Evolutionary conservation across 148 eudicot genomes (phyloP).

Genomic region (Amaranthus cruentus): DNA sequence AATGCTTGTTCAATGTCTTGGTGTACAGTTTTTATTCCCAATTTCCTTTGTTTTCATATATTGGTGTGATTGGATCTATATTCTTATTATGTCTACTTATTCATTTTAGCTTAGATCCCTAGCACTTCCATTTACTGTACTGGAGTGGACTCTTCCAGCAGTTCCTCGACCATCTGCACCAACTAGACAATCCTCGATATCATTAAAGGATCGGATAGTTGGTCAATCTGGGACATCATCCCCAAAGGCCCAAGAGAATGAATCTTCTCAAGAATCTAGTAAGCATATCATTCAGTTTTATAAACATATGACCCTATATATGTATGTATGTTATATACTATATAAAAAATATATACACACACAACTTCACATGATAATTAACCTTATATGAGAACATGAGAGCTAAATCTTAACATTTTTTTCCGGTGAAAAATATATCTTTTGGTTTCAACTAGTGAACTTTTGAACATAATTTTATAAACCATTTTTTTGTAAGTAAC

Average conservation of each 20-base stretch:
- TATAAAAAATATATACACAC: too few species aligned
- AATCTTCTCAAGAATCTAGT: conserved; percentile 66
- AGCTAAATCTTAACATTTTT: too few species aligned
- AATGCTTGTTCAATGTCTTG: conserved; percentile 2
- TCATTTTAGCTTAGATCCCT: conserved; percentile 88
- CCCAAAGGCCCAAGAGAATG: conserved; percentile 18
- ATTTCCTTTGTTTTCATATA: background rate
- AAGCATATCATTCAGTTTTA: conserved; percentile 23
- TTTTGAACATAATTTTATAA: too few species aligned
- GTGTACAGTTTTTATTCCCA: background rate
- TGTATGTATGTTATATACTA: too few species aligned
- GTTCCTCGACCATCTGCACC: conserved; percentile 77
- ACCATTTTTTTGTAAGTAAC: too few species aligned
- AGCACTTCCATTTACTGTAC: conserved; percentile 98
- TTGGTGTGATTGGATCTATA: conserved; percentile 16
- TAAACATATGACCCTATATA: too few species aligned
- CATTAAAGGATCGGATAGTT: conserved; percentile 52
- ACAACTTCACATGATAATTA: too few species aligned
- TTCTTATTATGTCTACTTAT: conserved; percentile 24
- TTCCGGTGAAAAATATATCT: too few species aligned
- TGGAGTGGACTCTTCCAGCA: conserved; percentile 98
- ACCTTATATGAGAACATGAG: too few species aligned
- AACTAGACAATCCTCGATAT: conserved; percentile 47
- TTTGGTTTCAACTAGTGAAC: too few species aligned
- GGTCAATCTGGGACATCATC: conserved; percentile 48